Evolutionary conservation across 352 stramenopile genomes (phyloP), one percentile per base, ranked within the genome.

Genomic region (Globisporangium emineosum): DNA sequence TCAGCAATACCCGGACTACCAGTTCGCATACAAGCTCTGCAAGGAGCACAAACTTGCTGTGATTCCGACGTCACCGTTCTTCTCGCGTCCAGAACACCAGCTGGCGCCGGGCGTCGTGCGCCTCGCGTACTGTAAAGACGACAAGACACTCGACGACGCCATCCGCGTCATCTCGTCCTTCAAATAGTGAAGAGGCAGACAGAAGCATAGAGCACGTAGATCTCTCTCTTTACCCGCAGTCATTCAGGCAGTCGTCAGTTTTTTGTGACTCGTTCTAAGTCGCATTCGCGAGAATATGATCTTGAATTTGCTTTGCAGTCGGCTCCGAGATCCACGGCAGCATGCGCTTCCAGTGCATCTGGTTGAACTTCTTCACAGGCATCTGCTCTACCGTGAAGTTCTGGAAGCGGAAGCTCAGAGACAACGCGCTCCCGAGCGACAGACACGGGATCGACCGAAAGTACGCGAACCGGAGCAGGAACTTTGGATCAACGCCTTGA

Each of bases 51-150:
- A 97, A 59, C 83, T 98, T 25, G 96, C 93, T 0, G 86, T 96
- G 32, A 99, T 98, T 72, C 96, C 94, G 47, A 96, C 94, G 52
- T 97, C 85, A 15, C 88, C 91, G 19, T 99, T 98, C 79, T 98
- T 98, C 74, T 88, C 82, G 47, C 69, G 73, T 21, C 75, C 78
- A 1, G 94, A 96, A 66, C 81, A 96, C 64, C 78, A 86, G 49
- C 69, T 97, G 10, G 88, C 88, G 15, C 80, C 75, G 0, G 88
- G 79, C 12, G 57, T 96, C 32, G 82, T 94, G 30, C 92, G 97
- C 47, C 93, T 99, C 62, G 96, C 95, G 9, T 99, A 97, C 79
- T 99, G 96, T 73, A 99, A 99, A 73, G 95, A 96, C 64, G 96
- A 99, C 67, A 85, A 96, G 62, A 98, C 92, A 5, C 71, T 98